These are phyloP conservation scores for Fusarium torulosum DNA, from an alignment of 2,329 filamentous ascomycete species.

Conservation along the genomic window DNA sequence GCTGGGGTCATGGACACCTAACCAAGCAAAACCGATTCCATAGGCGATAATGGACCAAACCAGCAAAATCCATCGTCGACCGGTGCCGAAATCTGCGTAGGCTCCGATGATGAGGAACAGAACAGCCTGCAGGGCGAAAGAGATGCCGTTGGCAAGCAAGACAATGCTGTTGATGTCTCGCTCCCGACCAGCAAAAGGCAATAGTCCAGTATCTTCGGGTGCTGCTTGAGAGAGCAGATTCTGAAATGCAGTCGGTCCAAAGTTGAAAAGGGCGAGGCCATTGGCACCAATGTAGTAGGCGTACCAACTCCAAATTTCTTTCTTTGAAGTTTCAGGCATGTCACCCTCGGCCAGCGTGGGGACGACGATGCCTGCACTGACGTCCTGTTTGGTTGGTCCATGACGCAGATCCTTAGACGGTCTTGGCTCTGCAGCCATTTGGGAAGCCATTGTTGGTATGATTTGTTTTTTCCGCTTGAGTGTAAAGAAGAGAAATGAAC, in stretches of 20 bases:
- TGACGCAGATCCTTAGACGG: conserved; percentile 11
- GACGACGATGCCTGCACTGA: conserved; percentile 22
- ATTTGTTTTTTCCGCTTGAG: neutral
- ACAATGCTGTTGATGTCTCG: conserved; percentile 76
- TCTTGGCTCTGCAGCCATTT: neutral
- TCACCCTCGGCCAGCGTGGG: conserved; percentile 28
- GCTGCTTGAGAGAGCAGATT: conserved; percentile 73
- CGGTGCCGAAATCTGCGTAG: conserved; percentile 74
- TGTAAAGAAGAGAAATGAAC: neutral
- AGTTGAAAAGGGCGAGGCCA: conserved; percentile 72
- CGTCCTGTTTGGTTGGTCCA: conserved; percentile 8
- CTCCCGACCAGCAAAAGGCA: conserved; percentile 67
- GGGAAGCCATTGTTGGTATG: conserved; percentile 3
- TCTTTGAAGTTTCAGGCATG: conserved; percentile 29
- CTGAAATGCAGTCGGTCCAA: conserved; percentile 73
- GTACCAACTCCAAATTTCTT: conserved; percentile 49
- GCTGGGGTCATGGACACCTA: conserved; percentile 70
- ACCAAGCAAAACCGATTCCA: conserved; percentile 74
- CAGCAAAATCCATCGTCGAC: conserved; percentile 72
- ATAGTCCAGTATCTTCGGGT: conserved; percentile 62
- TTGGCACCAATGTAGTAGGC: conserved; percentile 76
- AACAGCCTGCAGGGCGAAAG: conserved; percentile 74
- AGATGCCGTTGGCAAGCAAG: conserved; percentile 74
- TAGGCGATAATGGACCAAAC: conserved; percentile 71
- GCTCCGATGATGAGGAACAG: conserved; percentile 65